Evolutionary conservation across 306 rosid genomes (phyloP), one percentile per base, ranked within the genome.

Genomic region (Gynostemma pentaphyllum): DNA sequence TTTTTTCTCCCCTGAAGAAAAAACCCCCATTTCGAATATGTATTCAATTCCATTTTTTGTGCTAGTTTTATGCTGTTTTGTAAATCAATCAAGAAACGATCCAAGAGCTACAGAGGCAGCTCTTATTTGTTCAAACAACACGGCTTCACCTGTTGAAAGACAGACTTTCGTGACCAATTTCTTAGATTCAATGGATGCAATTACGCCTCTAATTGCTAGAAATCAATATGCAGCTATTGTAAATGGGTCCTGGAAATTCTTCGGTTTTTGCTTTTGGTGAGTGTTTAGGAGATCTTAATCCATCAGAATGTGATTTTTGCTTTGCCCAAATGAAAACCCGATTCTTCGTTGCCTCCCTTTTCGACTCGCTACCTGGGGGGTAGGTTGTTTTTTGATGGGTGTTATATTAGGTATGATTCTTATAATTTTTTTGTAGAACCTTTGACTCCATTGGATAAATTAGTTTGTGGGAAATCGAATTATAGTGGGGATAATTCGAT

Each of bases 221-320:
- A 72, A 70, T 26, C 22, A 75, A 29, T 74, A 40, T 41, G 95
- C 80, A 0, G 64, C 77, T 16, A 80, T 67, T 2, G 45, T 67
- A 4, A 80, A 76, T 13, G 89, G 91, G 13, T 54, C n/a, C 84
- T 0, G 74, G 70, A 2, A 84, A 76, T 72, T 14, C 42, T 48
- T 67, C 78, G 8, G 89, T 87, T 11, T 79, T 71, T 36, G 79
- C 89, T 6, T 73, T 82, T 18, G 89, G 82, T 0, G 77, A 82
- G 83, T 87, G 95, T 78, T 78, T 87, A 87, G 73, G 24, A 12
- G 91, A 87, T 68, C 83, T 87, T 15, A 62, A 85, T 1, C 74
- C 50, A 22, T 5, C 59, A 2, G 95, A 87, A 34, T 87, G 95
- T 68, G 50, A 84, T 71, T 14, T 84, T 45, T 87, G 95, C 70